A percentile compares a stretch with the other conserved stretches of the same genome.
Evolutionary conservation across 371 early-diverging fungal genomes (phyloP).

Genomic region (Syncephalastrum monosporum): DNA sequence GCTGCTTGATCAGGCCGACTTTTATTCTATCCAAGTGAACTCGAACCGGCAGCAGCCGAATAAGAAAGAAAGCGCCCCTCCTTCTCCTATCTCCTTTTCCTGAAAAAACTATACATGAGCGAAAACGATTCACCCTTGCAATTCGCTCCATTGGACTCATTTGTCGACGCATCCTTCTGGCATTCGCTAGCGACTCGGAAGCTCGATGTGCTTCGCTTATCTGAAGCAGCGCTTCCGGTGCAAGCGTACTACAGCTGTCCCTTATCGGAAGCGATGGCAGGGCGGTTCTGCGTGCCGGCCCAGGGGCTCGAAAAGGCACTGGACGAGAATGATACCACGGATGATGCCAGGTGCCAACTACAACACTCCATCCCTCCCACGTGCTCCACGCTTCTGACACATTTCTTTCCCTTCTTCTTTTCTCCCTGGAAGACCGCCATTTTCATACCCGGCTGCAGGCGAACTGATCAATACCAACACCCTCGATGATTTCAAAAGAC

Average conservation of each 20-base stretch:
- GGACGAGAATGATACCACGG: neutral
- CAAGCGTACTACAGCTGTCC: constrained; percentile 58
- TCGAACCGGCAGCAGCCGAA: neutral
- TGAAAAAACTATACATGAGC: constrained; percentile 3
- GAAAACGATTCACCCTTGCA: constrained; percentile 54
- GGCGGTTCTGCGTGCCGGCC: constrained; percentile 31
- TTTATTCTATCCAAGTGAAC: neutral
- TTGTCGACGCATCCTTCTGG: constrained; percentile 92
- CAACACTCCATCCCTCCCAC: constrained; percentile 2
- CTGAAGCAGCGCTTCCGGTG: constrained; percentile 58
- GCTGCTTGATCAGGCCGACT: neutral
- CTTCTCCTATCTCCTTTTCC: neutral
- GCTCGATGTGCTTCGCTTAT: constrained; percentile 76
- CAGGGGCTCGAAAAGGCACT: constrained; percentile 26
- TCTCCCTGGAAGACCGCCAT: constrained; percentile 34
- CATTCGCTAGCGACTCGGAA: constrained; percentile 78
- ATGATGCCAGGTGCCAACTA: constrained; percentile 21
- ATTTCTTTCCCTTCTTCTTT: neutral
- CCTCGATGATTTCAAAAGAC: constrained; percentile 80
- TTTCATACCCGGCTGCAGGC: constrained; percentile 55
- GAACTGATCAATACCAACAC: constrained; percentile 85
- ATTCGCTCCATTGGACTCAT: constrained; percentile 80
- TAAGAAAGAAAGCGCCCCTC: constrained; percentile 1
- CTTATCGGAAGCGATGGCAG: constrained; percentile 15
- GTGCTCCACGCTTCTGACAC: constrained; percentile 1